A percentile compares a stretch with the other conserved stretches of the same genome.
These are phyloP conservation scores for Chlorophyllum brunneum DNA, from an alignment of 768 basidiomycete species.

Conservation along the genomic window DNA sequence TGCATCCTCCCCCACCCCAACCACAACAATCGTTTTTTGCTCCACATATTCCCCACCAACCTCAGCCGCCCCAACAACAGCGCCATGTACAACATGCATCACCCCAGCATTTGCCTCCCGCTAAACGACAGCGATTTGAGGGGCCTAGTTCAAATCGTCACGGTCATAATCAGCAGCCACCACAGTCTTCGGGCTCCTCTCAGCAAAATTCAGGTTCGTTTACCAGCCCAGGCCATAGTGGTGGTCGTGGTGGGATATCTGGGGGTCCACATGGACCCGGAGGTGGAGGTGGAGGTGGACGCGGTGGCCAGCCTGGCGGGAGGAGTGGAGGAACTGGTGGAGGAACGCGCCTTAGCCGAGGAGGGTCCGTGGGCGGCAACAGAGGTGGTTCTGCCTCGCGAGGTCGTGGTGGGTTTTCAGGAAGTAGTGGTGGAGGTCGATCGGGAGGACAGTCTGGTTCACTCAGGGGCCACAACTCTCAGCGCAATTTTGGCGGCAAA, in stretches of 20 bases:
- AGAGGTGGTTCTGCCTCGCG: conserved; percentile 40
- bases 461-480: conserved; percentile 59
- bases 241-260: conserved; percentile 35
- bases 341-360: conserved; percentile 47
- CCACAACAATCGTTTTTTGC: conserved; percentile 45
- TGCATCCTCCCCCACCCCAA: conserved; percentile 41
- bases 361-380: conserved; percentile 44
- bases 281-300: conserved; percentile 32
- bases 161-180: conserved; percentile 45
- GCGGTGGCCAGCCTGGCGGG: conserved; percentile 40
- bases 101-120: conserved; percentile 84
- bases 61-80: conserved; percentile 39
- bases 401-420: conserved; percentile 37
- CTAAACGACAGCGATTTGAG: conserved; percentile 89
- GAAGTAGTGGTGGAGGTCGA: conserved; percentile 40
- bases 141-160: conserved; percentile 57
- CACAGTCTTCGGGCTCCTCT: conserved; percentile 59
- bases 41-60: conserved; percentile 42
- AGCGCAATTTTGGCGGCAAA: conserved; percentile 62
- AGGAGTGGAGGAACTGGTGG: conserved; percentile 44
- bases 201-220: conserved; percentile 37
- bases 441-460: conserved; percentile 42
- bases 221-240: conserved; percentile 27
- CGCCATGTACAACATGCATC: conserved; percentile 59
- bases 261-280: conserved; percentile 27